A percentile compares a stretch with the other conserved stretches of the same genome.
Evolutionary conservation across 768 basidiomycete genomes (phyloP).

Genomic region (Nidula microcarpa): DNA sequence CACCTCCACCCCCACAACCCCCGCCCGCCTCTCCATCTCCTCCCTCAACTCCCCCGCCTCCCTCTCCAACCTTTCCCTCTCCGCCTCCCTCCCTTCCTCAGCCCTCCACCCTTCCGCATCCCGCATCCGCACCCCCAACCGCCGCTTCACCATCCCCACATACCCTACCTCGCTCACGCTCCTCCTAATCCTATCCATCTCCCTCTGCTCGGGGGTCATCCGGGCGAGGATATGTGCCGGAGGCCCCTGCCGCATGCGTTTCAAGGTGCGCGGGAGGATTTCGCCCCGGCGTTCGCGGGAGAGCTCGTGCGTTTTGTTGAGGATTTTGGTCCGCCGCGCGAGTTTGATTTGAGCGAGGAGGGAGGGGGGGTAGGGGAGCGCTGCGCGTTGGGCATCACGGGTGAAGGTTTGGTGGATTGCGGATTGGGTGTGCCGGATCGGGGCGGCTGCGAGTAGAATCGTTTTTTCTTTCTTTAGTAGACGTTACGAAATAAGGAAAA

Average conservation of each 20-base stretch:
- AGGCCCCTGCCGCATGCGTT: slow-evolving; percentile 49
- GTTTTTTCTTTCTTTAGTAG: background rate
- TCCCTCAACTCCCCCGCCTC: no score
- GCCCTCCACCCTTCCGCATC: slow-evolving; percentile 31
- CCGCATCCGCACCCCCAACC: slow-evolving; percentile 47
- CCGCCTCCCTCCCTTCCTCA: slow-evolving; percentile 24
- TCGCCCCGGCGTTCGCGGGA: slow-evolving; percentile 65
- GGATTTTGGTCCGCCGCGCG: slow-evolving; percentile 58
- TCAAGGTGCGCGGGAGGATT: slow-evolving; percentile 42
- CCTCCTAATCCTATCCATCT: slow-evolving; percentile 47
- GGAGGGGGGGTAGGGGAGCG: slow-evolving; percentile 40
- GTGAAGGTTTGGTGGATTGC: slow-evolving; percentile 28
- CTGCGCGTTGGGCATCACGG: slow-evolving; percentile 38
- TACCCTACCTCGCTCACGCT: slow-evolving; percentile 68
- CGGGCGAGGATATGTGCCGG: slow-evolving; percentile 56
- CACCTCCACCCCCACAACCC: no score
- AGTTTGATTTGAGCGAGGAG: slow-evolving; percentile 46
- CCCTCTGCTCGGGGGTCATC: slow-evolving; percentile 47
- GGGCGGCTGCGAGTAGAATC: slow-evolving; percentile 23
- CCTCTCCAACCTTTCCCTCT: slow-evolving; percentile 5
- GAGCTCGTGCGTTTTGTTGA: slow-evolving; percentile 62
- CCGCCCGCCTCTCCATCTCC: no score
- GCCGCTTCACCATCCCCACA: slow-evolving; percentile 59
- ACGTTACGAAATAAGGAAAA: background rate
- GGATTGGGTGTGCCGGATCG: slow-evolving; percentile 24